A percentile compares a stretch with the other conserved stretches of the same genome.
phyloP scores from a whole-genome alignment of 1,284 basidiomycete genomes.

The Thelephora terrestris region DNA sequence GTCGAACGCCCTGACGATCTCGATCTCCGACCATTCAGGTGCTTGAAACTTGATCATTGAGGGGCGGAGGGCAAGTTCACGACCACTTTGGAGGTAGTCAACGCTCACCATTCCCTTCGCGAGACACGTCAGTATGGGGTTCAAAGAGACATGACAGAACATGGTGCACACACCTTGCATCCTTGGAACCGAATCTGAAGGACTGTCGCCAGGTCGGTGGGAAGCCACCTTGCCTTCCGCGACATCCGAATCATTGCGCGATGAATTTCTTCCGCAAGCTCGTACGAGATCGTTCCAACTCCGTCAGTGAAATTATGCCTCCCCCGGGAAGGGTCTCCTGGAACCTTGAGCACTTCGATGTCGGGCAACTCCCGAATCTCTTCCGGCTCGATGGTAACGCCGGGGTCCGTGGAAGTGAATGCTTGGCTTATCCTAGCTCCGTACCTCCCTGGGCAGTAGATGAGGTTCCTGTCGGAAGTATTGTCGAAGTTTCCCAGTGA shows the following conservation, averaged over 20 bases:
- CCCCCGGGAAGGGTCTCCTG: conserved; percentile 2
- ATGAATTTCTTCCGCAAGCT: conserved; percentile 44
- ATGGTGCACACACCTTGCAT: conserved; percentile 32
- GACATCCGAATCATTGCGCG: conserved; percentile 28
- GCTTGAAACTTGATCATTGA: conserved; percentile 72
- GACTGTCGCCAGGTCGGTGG: conserved; percentile 35
- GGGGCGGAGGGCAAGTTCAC: conserved; percentile 52
- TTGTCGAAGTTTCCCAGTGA: conserved; percentile 45
- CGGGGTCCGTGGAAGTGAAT: conserved; percentile 61
- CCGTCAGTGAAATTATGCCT: conserved; percentile 55
- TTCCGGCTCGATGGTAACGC: conserved; percentile 40
- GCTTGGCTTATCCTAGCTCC: conserved; percentile 66
- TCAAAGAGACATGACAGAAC: background rate
- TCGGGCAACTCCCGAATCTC: conserved; percentile 39
- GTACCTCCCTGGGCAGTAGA: conserved; percentile 58
- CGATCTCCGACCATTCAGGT: conserved; percentile 40
- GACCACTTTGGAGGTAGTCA: conserved; percentile 41
- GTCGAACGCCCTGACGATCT: conserved; percentile 57
- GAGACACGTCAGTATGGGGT: background rate
- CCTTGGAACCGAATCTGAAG: conserved; percentile 63
- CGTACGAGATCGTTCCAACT: conserved; percentile 53
- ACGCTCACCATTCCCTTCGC: conserved; percentile 55
- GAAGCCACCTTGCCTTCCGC: conserved; percentile 25
- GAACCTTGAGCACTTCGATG: conserved; percentile 23
- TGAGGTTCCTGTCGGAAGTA: conserved; percentile 32